A percentile compares a stretch with the other conserved stretches of the same genome.
Evolutionary conservation across 352 stramenopile genomes (phyloP).

Genomic region (Detonula confervacea): DNA sequence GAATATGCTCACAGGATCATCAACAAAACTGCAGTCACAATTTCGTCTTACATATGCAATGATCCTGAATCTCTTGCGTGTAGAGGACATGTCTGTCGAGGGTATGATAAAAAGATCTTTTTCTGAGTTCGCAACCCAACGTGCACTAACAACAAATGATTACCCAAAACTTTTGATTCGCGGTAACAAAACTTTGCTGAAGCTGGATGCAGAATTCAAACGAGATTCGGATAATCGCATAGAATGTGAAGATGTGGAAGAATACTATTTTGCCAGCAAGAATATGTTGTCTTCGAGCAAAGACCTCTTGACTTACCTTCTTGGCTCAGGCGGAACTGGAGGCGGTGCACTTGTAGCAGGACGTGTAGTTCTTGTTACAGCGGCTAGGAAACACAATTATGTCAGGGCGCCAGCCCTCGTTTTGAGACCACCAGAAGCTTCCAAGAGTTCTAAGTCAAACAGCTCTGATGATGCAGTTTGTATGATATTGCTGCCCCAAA

Average conservation of each 20-base stretch:
- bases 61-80: conserved; percentile 95
- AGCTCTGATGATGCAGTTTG: conserved; percentile 51
- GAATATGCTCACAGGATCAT: conserved; percentile 95
- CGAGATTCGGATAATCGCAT: conserved; percentile 57
- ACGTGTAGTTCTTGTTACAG: conserved; percentile 70
- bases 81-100: conserved; percentile 87
- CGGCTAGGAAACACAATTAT: conserved; percentile 64
- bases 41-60: conserved; percentile 99
- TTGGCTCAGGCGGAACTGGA: conserved; percentile 50
- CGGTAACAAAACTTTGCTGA: conserved; percentile 78
- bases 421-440: conserved; percentile 46
- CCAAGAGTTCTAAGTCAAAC: conserved; percentile 23
- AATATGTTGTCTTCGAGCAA: conserved; percentile 60
- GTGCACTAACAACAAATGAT: conserved; percentile 80
- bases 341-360: conserved; percentile 60
- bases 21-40: conserved; percentile 94
- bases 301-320: conserved; percentile 64
- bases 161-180: conserved; percentile 76
- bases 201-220: conserved; percentile 87
- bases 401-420: conserved; percentile 74
- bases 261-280: conserved; percentile 68
- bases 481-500: conserved; percentile 76
- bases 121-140: conserved; percentile 95
- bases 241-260: conserved; percentile 77
- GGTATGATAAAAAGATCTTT: conserved; percentile 98